phyloP scores from a whole-genome alignment of 176 grass and related monocot species.

The Avena insularis region DNA sequence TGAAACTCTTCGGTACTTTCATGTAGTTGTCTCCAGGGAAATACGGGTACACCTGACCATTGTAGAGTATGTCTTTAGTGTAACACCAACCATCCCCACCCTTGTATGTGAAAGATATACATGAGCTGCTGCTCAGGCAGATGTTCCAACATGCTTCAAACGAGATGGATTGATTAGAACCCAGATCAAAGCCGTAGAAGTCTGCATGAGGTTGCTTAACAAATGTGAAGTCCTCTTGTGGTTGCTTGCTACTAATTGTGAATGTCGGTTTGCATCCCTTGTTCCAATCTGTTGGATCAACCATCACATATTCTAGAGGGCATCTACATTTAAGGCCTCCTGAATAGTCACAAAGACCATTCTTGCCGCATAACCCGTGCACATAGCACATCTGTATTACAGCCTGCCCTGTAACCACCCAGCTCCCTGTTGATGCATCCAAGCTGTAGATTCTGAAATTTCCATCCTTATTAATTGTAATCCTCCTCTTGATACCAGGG shows the following conservation, averaged over 20 bases:
- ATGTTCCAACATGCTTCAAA: conserved; percentile 54
- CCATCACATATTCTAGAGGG: conserved; percentile 64
- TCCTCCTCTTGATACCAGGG: conserved; percentile 56
- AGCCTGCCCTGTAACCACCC: conserved; percentile 60
- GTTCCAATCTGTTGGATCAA: conserved; percentile 66
- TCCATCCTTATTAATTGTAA: conserved; percentile 65
- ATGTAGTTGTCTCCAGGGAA: conserved; percentile 71
- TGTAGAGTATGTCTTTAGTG: conserved; percentile 64
- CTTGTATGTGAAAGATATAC: conserved; percentile 65
- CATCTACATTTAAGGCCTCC: conserved; percentile 55
- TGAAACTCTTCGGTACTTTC: conserved; percentile 59
- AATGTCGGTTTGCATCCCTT: conserved; percentile 64
- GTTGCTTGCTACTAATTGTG: conserved; percentile 35
- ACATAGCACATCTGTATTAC: conserved; percentile 62
- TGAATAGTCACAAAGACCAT: conserved; percentile 67
- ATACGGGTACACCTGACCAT: conserved; percentile 49
- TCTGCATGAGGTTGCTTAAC: conserved; percentile 53
- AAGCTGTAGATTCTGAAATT: conserved; percentile 85
- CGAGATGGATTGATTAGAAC: conserved; percentile 36
- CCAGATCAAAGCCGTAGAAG: conserved; percentile 72
- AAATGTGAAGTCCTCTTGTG: conserved; percentile 51
- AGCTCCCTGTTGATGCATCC: conserved; percentile 49
- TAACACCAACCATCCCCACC: conserved; percentile 58
- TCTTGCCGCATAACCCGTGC: conserved; percentile 73
- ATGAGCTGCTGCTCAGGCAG: conserved; percentile 54